A percentile compares a stretch with the other conserved stretches of the same genome.
Evolutionary conservation across 2,329 filamentous ascomycete genomes (phyloP).

Genomic region (Botrytis porri): DNA sequence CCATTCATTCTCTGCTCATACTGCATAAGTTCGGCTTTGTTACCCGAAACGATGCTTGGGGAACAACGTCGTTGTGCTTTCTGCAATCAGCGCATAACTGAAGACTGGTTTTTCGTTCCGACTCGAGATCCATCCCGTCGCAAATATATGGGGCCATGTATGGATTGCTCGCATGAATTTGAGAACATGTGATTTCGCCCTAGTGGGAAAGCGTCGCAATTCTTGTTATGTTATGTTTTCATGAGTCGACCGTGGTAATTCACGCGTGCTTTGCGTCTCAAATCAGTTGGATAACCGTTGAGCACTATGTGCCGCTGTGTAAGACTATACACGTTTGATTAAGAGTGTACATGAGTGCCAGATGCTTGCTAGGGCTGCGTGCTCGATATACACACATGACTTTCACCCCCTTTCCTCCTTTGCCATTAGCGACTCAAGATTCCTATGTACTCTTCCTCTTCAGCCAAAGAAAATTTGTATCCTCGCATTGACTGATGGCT

Average conservation of each 20-base stretch:
- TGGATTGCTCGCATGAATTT: background rate
- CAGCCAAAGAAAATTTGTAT: background rate
- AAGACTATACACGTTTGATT: background rate
- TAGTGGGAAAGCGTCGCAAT: background rate
- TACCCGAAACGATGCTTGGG: background rate
- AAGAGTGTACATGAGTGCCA: background rate
- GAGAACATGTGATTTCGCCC: background rate
- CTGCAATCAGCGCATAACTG: constrained; percentile 7
- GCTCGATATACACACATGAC: background rate
- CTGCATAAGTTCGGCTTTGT: constrained; percentile 1
- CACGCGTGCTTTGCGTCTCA: background rate
- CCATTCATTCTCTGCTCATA: background rate
- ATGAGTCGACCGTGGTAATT: background rate
- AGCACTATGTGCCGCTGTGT: background rate
- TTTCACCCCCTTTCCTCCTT: background rate
- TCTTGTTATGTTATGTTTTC: background rate
- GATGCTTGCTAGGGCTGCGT: background rate
- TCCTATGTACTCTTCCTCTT: background rate
- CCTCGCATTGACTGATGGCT: background rate
- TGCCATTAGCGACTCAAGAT: background rate
- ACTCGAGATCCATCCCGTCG: background rate
- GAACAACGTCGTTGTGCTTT: constrained; percentile 1
- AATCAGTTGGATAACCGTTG: background rate
- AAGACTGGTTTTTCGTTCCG: background rate
- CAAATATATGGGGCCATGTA: background rate